These are phyloP conservation scores for Venturia carpophila DNA, from an alignment of 2,329 filamentous ascomycete species.

Conservation along the genomic window DNA sequence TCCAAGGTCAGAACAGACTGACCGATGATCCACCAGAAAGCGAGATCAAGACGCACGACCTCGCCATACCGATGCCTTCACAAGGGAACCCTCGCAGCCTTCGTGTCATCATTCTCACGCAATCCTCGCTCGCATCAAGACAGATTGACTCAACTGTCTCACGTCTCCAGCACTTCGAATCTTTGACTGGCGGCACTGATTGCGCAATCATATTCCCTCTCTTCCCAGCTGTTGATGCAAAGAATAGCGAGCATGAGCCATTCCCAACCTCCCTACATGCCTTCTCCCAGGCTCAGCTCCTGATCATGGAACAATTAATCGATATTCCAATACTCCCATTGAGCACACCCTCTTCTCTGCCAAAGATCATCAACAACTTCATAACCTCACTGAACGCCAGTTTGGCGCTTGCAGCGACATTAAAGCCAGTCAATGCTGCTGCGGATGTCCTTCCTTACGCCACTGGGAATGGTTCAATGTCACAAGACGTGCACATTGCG, in stretches of 20 bases:
- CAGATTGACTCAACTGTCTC: slow-evolving; percentile 1
- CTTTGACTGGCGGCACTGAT: slow-evolving; percentile 11
- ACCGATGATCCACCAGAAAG: slow-evolving; percentile 6
- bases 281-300: slow-evolving; percentile 13
- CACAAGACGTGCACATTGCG: not conserved
- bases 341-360: not conserved
- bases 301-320: not conserved
- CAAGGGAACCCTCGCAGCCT: not conserved
- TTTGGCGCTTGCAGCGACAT: not conserved
- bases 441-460: slow-evolving; percentile 12
- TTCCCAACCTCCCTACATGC: slow-evolving; percentile 9
- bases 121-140: not conserved
- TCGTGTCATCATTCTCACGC: slow-evolving; percentile 11
- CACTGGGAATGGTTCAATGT: slow-evolving; percentile 4
- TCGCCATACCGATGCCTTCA: slow-evolving; percentile 6
- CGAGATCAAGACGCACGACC: slow-evolving; percentile 14
- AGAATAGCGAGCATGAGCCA: not conserved
- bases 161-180: slow-evolving; percentile 6
- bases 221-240: not conserved
- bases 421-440: slow-evolving; percentile 9
- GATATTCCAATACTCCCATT: slow-evolving; percentile 11
- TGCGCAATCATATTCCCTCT: slow-evolving; percentile 10
- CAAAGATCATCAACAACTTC: slow-evolving; percentile 12
- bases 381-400: not conserved
- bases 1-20: not conserved